Evolutionary conservation across 2,329 filamentous ascomycete genomes (phyloP), one percentile per base, ranked within the genome.

Genomic region (Colletotrichum scovillei): DNA sequence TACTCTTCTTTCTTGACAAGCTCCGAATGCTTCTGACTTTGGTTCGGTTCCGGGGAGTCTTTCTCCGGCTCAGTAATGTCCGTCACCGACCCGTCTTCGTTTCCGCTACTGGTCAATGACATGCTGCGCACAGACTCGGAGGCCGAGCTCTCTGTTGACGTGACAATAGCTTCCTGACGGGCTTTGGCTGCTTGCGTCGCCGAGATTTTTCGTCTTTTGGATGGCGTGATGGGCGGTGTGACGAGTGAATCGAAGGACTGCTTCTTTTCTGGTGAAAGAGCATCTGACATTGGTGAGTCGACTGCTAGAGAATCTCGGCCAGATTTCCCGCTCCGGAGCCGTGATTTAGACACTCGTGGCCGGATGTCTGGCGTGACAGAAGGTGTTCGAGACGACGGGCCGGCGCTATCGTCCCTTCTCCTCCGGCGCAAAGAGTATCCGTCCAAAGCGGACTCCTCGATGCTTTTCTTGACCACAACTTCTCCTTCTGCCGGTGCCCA

Each of bases 401-500:
- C 84, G 64, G 86, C 81, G 74, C 86, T 87, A 52, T 88, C 87
- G 32, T 88, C 88, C 72, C 89, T 82, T 76, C 87, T 81, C 74
- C 89, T 84, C 30, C 86, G 84, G 5, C 90, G 87, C n/a, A 92
- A 80, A 3, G 87, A 88, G 75, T 92, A 92, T 1, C 85, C 86
- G 55, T 88, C 86, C 0, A 79, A 69, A 6, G 79, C 76, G 7
- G 86, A 84, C 56, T 88, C 86, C 77, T 93, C 89, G 30, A 92
- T 87, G 77, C 86, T 89, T 74, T 80, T 85, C 77, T 83, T 85
- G 28, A 89, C 82, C 1, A 83, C 83, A 3, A 84, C 80, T 16
- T 84, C 85, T 0, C 83, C 86, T 4, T 86, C 86, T 16, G 84
- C 84, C 0, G 86, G 88, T 49, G 90, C 89, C 97, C 97, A 99